These are phyloP conservation scores for Sodiomyces alkalinus DNA, from an alignment of 2,329 filamentous ascomycete genomes.

Conservation along the genomic window DNA sequence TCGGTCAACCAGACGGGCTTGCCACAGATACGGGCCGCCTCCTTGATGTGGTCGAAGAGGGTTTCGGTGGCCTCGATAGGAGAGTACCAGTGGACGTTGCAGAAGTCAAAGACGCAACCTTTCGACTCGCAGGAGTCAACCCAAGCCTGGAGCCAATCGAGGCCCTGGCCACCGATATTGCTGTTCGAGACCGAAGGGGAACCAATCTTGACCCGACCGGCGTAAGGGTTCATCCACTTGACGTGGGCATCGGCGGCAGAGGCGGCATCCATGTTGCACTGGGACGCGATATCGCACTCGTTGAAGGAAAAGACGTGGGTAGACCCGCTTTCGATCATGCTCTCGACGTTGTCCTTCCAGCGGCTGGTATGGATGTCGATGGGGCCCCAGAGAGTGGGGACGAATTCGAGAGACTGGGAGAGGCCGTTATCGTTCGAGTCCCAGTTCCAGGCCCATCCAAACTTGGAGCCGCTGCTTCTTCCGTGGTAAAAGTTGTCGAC, in stretches of 20 bases:
- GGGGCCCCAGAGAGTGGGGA: slow-evolving; percentile 53
- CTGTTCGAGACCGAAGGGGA: slow-evolving; percentile 50
- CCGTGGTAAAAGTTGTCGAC: slow-evolving; percentile 31
- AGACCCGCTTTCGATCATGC: slow-evolving; percentile 36
- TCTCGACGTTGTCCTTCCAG: slow-evolving; percentile 36
- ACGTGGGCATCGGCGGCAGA: slow-evolving; percentile 37
- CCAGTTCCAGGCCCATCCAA: slow-evolving; percentile 59
- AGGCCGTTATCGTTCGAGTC: slow-evolving; percentile 27
- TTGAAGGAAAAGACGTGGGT: slow-evolving; percentile 53
- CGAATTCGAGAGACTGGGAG: slow-evolving; percentile 33
- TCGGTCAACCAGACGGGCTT: slow-evolving; percentile 49
- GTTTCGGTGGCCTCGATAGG: slow-evolving; percentile 25
- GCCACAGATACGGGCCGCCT: slow-evolving; percentile 29
- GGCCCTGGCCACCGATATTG: slow-evolving; percentile 29
- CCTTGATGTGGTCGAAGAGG: slow-evolving; percentile 38
- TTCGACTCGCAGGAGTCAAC: slow-evolving; percentile 31
- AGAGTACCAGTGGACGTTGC: slow-evolving; percentile 51
- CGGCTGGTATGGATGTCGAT: slow-evolving; percentile 22
- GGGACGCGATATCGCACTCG: slow-evolving; percentile 48
- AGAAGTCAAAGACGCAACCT: slow-evolving; percentile 41
- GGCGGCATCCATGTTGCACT: slow-evolving; percentile 41
- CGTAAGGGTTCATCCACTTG: slow-evolving; percentile 38
- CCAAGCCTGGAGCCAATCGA: slow-evolving; percentile 40
- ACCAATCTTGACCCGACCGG: slow-evolving; percentile 36
- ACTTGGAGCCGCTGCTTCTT: slow-evolving; percentile 18